Evolutionary conservation across 2,329 filamentous ascomycete genomes (phyloP), one percentile per base, ranked within the genome.

Genomic region (Botrytis cinerea): DNA sequence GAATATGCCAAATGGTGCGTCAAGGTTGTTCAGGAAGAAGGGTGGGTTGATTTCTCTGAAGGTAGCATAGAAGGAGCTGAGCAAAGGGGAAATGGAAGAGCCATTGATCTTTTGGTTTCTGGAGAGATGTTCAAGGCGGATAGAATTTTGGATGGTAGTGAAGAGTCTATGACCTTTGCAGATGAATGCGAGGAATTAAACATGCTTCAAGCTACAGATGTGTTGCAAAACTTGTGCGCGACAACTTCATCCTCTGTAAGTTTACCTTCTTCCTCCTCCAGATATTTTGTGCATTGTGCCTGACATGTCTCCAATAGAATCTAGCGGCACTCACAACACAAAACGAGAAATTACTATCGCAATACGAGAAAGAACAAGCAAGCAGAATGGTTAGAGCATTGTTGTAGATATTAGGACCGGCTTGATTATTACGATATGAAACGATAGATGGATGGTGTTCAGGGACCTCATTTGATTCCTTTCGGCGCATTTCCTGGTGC

Each of bases 1-100:
- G 40, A 45, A 25, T 72, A 72, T 68, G 38, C 40, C 20, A 48
- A 22, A 25, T 72, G 71, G 71, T 72, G 71, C 57, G 10, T 10
- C 14, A 28, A 60, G 28, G 22, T 22, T 43, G 51, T 72, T 22
- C 25, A 6, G 38, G 60, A 51, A 35, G 59, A 45, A 12, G 70
- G 59, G 18, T 54, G 71, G 51, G 51, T 72, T 45, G 43, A 48
- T 1, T 72, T 72, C 6, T 35, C 40, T 25, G 46, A 48, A 4
- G 71, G 62, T 4, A 16, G 43, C 38, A 22, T 68, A 14, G 54
- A 46, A n/a, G 51, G 40, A n/a, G 12, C 40, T 4, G 48, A 45
- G 48, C 16, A 60, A 25, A 46, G 62, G 28, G 48, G 51, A 10
- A 46, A 59, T 46, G 38, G 71, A 45, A 68, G 48, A 40, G 28